Base-by-base conservation (phyloP, 2,329 filamentous ascomycete species). In the Phialophora tarda region DNA sequence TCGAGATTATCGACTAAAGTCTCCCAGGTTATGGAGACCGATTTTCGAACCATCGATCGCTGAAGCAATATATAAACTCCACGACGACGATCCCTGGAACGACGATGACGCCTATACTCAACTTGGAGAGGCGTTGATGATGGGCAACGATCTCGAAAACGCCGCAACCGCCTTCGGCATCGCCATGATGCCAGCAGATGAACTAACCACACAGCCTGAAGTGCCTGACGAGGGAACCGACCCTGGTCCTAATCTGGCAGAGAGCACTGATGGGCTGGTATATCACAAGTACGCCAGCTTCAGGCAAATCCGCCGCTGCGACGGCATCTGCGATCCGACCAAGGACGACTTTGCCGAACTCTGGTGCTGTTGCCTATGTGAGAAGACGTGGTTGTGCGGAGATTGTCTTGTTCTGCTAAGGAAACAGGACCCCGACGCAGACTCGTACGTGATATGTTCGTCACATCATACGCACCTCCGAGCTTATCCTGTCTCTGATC, bases 81-180 rank as follows among this genome's bases (percentile, higher is more conserved):
- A 54, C n/a, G 62, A 64, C 14, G 62, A 64, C 14, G 62, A 64
- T 53, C 62, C 62, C 21, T 50, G 53, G 41, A 64, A 64, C 41
- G 62, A 64, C 21, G 32, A 58, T 23, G 55, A 47, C 34, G 62
- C 62, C 24, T 64, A 59, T 32, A 48, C 30, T 23, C 54, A 60
- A 28, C 56, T 64, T 48, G 62, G 53, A 48, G 41, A 50, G 24
- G 55, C 54, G 17, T 44, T 64, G 10, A 47, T 64, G 53, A 56
- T 59, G 26, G 62, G 54, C 44, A 47, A 47, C 17, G 62, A 64
- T 38, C 14, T 32, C 21, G 54, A 32, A 50, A 64, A 64, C 30
- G 62, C 62, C 23, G 34, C 62, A 48, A 60, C 21, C 28, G 61
- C 61, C 14, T 53, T 63, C 21, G 61, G 61, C 10, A 63, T 63